Percentiles rank a stretch among this genome's conserved stretches.
Evolutionary conservation across 2,329 filamentous ascomycete species (phyloP).

Genomic region (Paecilomyces niveus): DNA sequence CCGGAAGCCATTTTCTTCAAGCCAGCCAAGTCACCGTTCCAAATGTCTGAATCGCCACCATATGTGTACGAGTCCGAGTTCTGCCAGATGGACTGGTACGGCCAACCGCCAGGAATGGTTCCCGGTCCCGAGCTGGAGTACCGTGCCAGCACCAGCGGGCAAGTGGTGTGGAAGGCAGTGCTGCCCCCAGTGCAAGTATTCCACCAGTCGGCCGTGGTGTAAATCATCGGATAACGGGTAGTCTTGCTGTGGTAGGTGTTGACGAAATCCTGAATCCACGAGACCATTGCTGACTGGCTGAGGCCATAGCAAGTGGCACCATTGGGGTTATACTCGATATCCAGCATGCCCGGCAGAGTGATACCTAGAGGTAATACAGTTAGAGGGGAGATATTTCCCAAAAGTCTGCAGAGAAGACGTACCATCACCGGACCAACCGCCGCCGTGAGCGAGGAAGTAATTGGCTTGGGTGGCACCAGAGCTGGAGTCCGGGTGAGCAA

Average conservation of each 20-base stretch:
- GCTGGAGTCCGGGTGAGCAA: constrained; percentile 42
- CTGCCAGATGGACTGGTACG: constrained; percentile 51
- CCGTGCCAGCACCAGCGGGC: constrained; percentile 44
- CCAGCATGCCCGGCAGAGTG: constrained; percentile 53
- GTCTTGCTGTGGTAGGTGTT: constrained; percentile 43
- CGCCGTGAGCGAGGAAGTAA: constrained; percentile 48
- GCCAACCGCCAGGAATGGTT: constrained; percentile 46
- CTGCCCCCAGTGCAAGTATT: constrained; percentile 46
- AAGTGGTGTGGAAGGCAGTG: constrained; percentile 38
- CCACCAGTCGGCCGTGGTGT: constrained; percentile 51
- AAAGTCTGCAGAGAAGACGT: background rate
- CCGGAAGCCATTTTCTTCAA: constrained; percentile 22
- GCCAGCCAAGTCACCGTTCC: constrained; percentile 38
- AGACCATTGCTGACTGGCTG: constrained; percentile 40
- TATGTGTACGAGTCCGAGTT: constrained; percentile 42
- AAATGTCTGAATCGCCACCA: constrained; percentile 48
- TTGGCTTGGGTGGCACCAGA: constrained; percentile 44
- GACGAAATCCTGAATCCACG: constrained; percentile 49
- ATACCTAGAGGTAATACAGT: constrained; percentile 24
- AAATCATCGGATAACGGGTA: constrained; percentile 46
- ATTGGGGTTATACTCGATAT: constrained; percentile 42
- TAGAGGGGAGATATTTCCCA: background rate
- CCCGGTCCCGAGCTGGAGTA: constrained; percentile 38
- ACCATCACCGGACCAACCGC: constrained; percentile 40
- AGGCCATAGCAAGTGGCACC: constrained; percentile 42